These are phyloP conservation scores for Prunus mira DNA, from an alignment of 306 rosid genomes.

Conservation along the genomic window DNA sequence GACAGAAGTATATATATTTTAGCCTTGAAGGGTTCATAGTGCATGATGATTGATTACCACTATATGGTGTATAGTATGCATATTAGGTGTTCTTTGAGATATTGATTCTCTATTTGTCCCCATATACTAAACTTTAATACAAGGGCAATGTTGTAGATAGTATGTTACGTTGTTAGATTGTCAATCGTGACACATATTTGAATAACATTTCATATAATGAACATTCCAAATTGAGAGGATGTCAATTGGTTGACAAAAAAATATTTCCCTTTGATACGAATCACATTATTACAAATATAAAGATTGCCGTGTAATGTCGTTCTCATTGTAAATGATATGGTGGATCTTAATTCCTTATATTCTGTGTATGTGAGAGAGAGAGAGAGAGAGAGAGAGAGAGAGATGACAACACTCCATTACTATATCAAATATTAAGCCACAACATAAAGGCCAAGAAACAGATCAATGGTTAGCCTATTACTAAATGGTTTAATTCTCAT, in stretches of 20 bases:
- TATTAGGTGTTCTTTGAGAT: background rate
- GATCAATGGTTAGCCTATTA: constrained; percentile 29
- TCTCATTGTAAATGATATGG: background rate
- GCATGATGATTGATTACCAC: constrained; percentile 1
- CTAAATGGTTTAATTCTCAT: constrained; percentile 10
- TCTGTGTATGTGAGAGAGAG: background rate
- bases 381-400: background rate
- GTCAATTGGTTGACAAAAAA: background rate
- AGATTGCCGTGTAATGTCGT: background rate
- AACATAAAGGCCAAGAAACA: constrained; percentile 14
- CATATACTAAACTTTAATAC: background rate
- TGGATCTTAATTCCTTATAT: background rate
- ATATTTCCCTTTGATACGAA: background rate
- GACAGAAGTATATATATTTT: background rate
- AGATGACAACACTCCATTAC: background rate
- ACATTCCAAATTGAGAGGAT: background rate
- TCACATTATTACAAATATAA: background rate
- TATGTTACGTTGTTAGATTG: background rate
- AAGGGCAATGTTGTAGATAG: background rate
- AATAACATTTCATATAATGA: too few species aligned
- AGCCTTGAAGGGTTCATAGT: background rate
- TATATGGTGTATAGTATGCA: background rate
- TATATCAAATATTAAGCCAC: constrained; percentile 1
- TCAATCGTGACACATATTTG: background rate
- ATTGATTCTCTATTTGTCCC: background rate